Evolutionary conservation across 345 rosid species (phyloP).

Genomic region (Rhodomyrtus tomentosa): DNA sequence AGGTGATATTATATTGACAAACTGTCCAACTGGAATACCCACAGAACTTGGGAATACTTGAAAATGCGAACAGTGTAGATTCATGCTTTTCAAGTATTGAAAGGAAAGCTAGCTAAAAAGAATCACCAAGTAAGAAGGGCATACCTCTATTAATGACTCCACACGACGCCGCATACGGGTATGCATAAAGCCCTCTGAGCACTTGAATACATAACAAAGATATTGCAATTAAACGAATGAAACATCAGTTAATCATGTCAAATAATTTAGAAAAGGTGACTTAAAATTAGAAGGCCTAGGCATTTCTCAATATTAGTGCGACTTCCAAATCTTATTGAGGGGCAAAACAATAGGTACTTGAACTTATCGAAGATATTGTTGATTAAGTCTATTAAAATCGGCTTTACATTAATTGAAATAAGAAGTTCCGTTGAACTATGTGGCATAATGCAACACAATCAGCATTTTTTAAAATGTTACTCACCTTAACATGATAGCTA

Average conservation of each 20-base stretch:
- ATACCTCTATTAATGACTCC: conserved; percentile 83
- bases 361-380: neutral
- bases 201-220: conserved; percentile 17
- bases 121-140: neutral
- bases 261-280: neutral
- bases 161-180: conserved; percentile 93
- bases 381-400: neutral
- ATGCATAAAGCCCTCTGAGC: conserved; percentile 96
- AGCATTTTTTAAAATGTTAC: neutral
- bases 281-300: neutral
- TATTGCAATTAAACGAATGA: neutral
- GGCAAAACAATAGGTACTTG: neutral
- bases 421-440: neutral
- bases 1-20: neutral
- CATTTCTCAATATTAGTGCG: neutral
- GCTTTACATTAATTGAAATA: neutral
- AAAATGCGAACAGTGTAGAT: neutral
- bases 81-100: neutral
- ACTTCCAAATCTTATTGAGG: neutral
- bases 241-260: neutral
- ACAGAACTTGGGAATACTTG: neutral
- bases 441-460: neutral
- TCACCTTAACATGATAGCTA: conserved; percentile 91
- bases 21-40: neutral
- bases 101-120: neutral